Base-by-base conservation (phyloP, 1,284 basidiomycete genomes). In the Neotropicomus parvogracilis region DNA sequence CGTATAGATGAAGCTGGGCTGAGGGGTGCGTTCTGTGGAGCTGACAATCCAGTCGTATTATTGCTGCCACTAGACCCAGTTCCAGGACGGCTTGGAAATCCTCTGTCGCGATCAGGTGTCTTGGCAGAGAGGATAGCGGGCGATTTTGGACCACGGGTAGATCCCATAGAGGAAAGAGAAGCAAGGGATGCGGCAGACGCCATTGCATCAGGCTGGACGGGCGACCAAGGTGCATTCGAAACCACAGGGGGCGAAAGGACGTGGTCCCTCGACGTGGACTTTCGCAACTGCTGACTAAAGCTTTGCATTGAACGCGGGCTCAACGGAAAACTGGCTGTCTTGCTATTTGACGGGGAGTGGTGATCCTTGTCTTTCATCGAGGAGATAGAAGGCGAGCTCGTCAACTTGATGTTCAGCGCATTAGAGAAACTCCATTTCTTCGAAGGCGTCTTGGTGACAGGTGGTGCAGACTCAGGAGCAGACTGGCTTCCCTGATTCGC, bases 381-480 rank as follows among this genome's bases (percentile, higher is more conserved):
- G 24, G 79, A 72, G n/a, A 74, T 72, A n/a, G 82, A 81, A 36
- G 85, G 78, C 21, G 82, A 82, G 52, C 76, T 77, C 17, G 82
- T 77, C 41, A 91, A 70, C 64, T 84, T 90, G 58, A 92, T 79
- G 58, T 88, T 93, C n/a, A 97, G 73, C 6, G 90, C 90, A 50
- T 81, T 88, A 6, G 91, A 91, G 69, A 97, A 91, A 60, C 92
- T 95, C 94, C 94, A 97, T 70, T 97, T 97, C 75, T 95, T 95
- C 34, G 83, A 90, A 39, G 88, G 86, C 2, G 87, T 86, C 69
- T 85, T 86, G 44, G 75, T 68, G 39, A 74, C 69, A 26, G 52
- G 54, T 38, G 65, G 58, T 3, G 65, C 64, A 48, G 73, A 69
- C 44, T 77, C 72, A 11, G 75, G 67, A 29, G 71, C 68, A 40